Percentiles rank a stretch among this genome's conserved stretches.
phyloP scores from a whole-genome alignment of 108 stramenopile species.

The Fistulifera pelliculosa region DNA sequence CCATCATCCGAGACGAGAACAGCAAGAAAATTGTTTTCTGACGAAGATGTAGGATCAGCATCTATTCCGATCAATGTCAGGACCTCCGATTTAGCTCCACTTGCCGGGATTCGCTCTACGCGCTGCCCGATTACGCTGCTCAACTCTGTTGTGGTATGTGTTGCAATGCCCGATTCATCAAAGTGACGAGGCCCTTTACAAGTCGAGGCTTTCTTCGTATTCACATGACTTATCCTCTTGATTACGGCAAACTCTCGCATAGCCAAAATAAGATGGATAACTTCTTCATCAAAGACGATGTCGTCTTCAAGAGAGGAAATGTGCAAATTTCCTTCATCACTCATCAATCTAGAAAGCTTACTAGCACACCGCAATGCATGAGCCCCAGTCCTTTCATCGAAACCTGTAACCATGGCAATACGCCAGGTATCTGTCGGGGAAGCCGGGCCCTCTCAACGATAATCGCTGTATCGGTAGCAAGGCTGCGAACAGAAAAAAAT shows the following conservation, averaged over 20 bases:
- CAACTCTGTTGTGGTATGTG: slow-evolving; percentile 4
- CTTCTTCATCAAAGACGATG: slow-evolving; percentile 20
- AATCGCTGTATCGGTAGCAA: slow-evolving; percentile 17
- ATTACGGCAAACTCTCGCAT: slow-evolving; percentile 21
- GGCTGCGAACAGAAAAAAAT: slow-evolving; percentile 4
- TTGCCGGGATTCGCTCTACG: neutral
- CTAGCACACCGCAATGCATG: slow-evolving; percentile 24
- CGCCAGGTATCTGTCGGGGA: slow-evolving; percentile 9
- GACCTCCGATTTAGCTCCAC: slow-evolving; percentile 1
- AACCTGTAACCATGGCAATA: slow-evolving; percentile 25
- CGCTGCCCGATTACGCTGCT: neutral
- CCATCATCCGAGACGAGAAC: slow-evolving; percentile 20
- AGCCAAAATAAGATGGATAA: slow-evolving; percentile 19
- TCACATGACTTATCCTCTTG: neutral
- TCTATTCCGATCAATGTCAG: neutral
- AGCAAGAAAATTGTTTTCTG: neutral
- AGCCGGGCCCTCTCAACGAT: slow-evolving; percentile 18
- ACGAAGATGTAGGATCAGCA: neutral
- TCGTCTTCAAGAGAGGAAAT: neutral
- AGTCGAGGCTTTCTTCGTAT: neutral
- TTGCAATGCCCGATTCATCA: neutral
- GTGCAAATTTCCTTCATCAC: neutral
- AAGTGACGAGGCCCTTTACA: too few species aligned
- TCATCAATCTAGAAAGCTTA: neutral
- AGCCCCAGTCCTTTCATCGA: slow-evolving; percentile 22